These are phyloP conservation scores for Penicillium italicum DNA, from an alignment of 2,329 filamentous ascomycete species.

Conservation along the genomic window DNA sequence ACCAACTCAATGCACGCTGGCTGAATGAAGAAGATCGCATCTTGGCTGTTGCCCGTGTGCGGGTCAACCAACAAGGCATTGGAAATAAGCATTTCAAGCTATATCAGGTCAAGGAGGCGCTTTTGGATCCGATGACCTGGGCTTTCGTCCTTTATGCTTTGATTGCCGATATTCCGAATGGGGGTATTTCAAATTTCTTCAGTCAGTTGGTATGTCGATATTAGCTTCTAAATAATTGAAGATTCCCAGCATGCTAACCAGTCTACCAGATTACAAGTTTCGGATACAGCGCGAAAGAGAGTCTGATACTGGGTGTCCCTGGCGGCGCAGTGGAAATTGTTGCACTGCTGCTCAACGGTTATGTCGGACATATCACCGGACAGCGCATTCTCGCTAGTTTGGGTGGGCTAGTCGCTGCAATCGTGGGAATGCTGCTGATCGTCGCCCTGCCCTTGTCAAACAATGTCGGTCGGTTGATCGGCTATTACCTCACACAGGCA, in stretches of 20 bases:
- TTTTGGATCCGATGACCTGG: constrained; percentile 59
- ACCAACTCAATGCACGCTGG: constrained; percentile 59
- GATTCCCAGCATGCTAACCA: neutral
- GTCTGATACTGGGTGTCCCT: constrained; percentile 59
- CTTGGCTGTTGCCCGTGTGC: constrained; percentile 66
- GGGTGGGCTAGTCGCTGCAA: constrained; percentile 50
- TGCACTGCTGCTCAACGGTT: constrained; percentile 54
- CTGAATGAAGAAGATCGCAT: constrained; percentile 64
- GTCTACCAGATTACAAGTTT: constrained; percentile 53
- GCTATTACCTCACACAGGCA: constrained; percentile 63
- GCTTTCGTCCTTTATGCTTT: constrained; percentile 58
- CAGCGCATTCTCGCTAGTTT: constrained; percentile 57
- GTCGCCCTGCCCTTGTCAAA: constrained; percentile 58
- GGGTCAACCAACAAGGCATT: constrained; percentile 71
- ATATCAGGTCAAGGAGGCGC: constrained; percentile 60
- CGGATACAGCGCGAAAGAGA: constrained; percentile 61
- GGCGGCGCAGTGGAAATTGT: constrained; percentile 64
- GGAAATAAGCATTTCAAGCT: constrained; percentile 67
- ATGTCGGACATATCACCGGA: constrained; percentile 54
- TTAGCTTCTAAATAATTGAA: too few species aligned
- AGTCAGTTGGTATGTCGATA: constrained; percentile 47
- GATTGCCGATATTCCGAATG: constrained; percentile 57
- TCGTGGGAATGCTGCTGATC: constrained; percentile 63
- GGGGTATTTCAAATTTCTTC: constrained; percentile 60
- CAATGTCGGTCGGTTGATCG: constrained; percentile 57